Evolutionary conservation across 257 asterid genomes (phyloP), one percentile per base, ranked within the genome.

Genomic region (Solanum tarapatanum): DNA sequence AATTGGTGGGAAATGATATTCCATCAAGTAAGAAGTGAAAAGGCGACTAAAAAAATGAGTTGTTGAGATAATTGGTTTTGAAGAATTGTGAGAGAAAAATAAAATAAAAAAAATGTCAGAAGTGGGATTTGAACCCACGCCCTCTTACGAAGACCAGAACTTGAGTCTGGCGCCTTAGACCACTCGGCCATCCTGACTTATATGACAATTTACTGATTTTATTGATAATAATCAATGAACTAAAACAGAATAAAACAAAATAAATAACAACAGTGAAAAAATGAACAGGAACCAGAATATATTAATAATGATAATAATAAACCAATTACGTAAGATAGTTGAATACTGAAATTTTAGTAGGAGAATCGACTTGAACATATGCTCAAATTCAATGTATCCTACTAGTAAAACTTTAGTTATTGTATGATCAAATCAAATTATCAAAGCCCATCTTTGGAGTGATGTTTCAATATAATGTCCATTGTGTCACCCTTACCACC

Each of bases 121-220:
- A 93, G 94, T 92, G 94, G 94, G 95, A 87, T 93, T 94, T 95
- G 96, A 93, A 95, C 98, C 96, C 96, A 95, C 95, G 96, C 97
- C 96, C 94, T 91, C 96, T 89, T 32, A 37, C 90, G 96, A 92
- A 48, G 94, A 94, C 96, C 96, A 94, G 96, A 94, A 94, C 97
- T 95, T 94, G 97, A 95, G 98, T 94, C 97, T 93, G 97, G 95
- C 98, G 95, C 98, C 96, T 95, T 95, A 93, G 97, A 94, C 97
- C 98, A 94, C 97, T 94, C 95, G 96, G 94, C 96, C 98, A 95
- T 94, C 98, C 97, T 93, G 95, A 95, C 98, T 33, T 37, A 37
- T 8, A 37, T 3, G 1, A 43, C 1, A 43, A 11, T 3, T 11
- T 0, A 11, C 11, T 11, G 48, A 0, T 11, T 3, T 11, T 3